Conservation (phyloP, 73 alveolate genomes). For the Paramecium caudatum region DNA sequence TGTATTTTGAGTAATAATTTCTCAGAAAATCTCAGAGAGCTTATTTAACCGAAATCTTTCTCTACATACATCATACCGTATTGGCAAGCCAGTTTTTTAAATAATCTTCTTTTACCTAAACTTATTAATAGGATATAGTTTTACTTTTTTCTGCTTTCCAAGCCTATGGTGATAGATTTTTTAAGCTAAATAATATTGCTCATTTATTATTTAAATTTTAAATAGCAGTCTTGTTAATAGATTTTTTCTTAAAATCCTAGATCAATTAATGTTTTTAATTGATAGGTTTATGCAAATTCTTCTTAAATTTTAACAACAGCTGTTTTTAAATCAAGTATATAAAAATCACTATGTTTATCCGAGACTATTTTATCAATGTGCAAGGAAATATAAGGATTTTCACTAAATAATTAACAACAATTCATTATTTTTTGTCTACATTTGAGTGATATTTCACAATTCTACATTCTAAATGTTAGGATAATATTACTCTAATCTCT, state of each 20-base stretch:
- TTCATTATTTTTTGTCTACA: constrained; percentile 15
- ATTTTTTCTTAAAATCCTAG: not conserved
- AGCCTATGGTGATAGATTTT: not conserved
- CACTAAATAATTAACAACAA: not conserved
- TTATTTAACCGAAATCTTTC: constrained; percentile 19
- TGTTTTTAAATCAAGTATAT: constrained; percentile 1
- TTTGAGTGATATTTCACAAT: not conserved
- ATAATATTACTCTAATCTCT: constrained; percentile 18
- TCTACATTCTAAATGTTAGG: not conserved
- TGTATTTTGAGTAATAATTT: not conserved
- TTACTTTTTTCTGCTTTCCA: constrained; percentile 55
- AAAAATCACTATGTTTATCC: not conserved
- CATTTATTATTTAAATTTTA: not conserved
- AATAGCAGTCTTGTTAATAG: not conserved
- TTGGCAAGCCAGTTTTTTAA: not conserved
- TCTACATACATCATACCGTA: constrained; percentile 14
- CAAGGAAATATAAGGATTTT: not conserved
- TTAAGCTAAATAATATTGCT: not conserved
- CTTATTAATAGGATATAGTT: not conserved
- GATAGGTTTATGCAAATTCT: not conserved
- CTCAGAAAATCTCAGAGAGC: not conserved
- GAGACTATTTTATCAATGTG: not conserved
- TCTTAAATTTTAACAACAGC: not conserved
- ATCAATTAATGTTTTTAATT: not conserved
- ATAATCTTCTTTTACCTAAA: constrained; percentile 48